Base-by-base conservation (phyloP, 768 basidiomycete species). In the Clitopilus passeckerianus region DNA sequence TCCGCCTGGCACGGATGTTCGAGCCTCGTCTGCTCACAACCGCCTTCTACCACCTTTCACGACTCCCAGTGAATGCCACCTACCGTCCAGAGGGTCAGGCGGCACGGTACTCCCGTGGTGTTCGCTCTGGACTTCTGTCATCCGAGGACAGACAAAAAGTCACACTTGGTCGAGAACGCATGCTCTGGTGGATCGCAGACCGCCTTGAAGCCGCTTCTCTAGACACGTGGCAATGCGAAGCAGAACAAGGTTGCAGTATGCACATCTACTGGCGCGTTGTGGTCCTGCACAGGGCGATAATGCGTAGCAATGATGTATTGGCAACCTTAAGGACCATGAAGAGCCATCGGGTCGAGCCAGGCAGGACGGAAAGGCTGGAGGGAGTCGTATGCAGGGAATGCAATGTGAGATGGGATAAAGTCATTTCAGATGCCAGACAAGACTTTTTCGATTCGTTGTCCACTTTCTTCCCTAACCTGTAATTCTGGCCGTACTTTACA, bases 201-300 rank as follows among this genome's bases (percentile, higher is more conserved):
- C 60, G 61, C 43, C 20, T 68, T 53, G 67, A 68, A 57, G 56
- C 65, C 12, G 35, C 64, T 18, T 57, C 59, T 37, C 60, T 67
- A 23, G 67, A 67, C 56, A 65, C 62, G 23, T 67, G 67, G 67
- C 62, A 61, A 44, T 68, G 67, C 52, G 60, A 34, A 18, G 53
- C 44, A 24, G 67, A 64, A 18, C 62, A 58, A 41, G 62, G 59
- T 16, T 68, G 67, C 50, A 63, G 63, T 16, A 34, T 55, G 1
- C 64, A 68, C 53, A 68, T 68, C n/a, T 66, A 57, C 46, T 68
- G 67, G 67, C 63, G 67, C 5, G 65, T 64, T 1, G 67, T 64
- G 16, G 67, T 68, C 22, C 56, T 68, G 22, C 65, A 68, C 41
- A 63, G 67, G 1, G 61, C 67, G 1, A 55, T 62, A 14, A 64